Evolutionary conservation across 345 rosid genomes (phyloP), one percentile per base, ranked within the genome.

Genomic region (Jatropha curcas): DNA sequence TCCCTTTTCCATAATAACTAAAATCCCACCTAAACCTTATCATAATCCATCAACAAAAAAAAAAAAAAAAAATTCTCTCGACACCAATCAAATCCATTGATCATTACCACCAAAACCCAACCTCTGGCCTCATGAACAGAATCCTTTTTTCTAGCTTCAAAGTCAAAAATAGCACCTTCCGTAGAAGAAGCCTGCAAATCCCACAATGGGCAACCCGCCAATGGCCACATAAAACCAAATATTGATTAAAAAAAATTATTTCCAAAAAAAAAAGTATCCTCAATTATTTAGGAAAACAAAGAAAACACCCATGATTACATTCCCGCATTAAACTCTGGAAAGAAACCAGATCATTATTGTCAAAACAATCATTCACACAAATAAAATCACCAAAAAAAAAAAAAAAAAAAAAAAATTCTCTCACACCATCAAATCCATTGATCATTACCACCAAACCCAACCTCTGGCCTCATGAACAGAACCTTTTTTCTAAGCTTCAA

Each of bases 101-200:
- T 66, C 72, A 74, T 63, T 72, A 60, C 62, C 62, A 46, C 76
- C 62, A 62, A 51, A n/a, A 65, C 27, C 39, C 34, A 59, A 69
- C 69, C 76, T 59, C 76, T 66, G 59, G 25, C 45, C 70, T 37
- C 39, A 51, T 68, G 56, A 65, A 67, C 60, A 17, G 35, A 41
- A 50, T 65, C 39, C 39, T 64, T 72, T 33, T 33, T 8, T 30
- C 46, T 20, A 46, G 64, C 80, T 72, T 73, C 79, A 81, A 68
- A 82, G 86, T 80, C 81, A 78, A 82, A 52, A n/a, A 76, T 61
- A 70, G 81, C 84, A 83, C 84, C 84, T 84, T 79, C 90, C 84
- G 78, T 75, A 34, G 30, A 31, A 76, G 77, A 74, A 78, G 72
- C 88, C 89, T 77, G 76, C 85, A 86, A 79, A 76, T 67, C 80